A percentile compares a stretch with the other conserved stretches of the same genome.
Evolutionary conservation across 1,284 basidiomycete species (phyloP).

Genomic region (Volvariella volvacea): DNA sequence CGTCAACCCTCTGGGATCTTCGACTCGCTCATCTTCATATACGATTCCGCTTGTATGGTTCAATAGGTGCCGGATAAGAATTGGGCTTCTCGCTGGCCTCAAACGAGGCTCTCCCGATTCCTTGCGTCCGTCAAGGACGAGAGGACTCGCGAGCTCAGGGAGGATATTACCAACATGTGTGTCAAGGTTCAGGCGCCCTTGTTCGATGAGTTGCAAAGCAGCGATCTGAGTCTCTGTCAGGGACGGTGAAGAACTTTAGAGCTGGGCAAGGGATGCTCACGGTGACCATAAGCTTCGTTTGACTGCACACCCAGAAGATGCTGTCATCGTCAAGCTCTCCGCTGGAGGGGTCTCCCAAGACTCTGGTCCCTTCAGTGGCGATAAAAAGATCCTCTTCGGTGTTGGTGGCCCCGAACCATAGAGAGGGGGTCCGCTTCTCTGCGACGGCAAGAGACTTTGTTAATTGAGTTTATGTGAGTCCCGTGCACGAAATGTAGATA

Average conservation of each 20-base stretch:
- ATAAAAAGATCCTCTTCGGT: conserved; percentile 22
- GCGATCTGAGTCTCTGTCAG: conserved; percentile 19
- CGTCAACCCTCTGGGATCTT: conserved; percentile 3
- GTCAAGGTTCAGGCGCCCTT: conserved; percentile 19
- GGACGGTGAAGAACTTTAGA: neutral
- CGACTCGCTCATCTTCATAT: conserved; percentile 9
- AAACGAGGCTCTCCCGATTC: conserved; percentile 4
- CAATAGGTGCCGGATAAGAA: conserved; percentile 20
- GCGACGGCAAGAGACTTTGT: neutral
- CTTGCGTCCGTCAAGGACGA: conserved; percentile 15
- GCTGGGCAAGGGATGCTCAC: conserved; percentile 11
- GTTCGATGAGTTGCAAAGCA: conserved; percentile 22
- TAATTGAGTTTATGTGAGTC: neutral
- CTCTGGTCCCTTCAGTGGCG: conserved; percentile 15
- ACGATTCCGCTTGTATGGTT: conserved; percentile 24
- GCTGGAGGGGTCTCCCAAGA: conserved; percentile 18
- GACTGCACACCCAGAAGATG: conserved; percentile 29
- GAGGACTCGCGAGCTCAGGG: conserved; percentile 20
- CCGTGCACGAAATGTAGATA: neutral
- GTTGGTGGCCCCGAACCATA: conserved; percentile 22
- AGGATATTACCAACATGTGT: conserved; percentile 19
- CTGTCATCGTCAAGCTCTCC: conserved; percentile 20
- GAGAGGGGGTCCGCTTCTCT: conserved; percentile 15
- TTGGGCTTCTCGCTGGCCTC: conserved; percentile 13
- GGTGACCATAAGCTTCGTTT: conserved; percentile 24